Base-by-base conservation (phyloP, 1,284 basidiomycete species). In the Puccinia novopanici region DNA sequence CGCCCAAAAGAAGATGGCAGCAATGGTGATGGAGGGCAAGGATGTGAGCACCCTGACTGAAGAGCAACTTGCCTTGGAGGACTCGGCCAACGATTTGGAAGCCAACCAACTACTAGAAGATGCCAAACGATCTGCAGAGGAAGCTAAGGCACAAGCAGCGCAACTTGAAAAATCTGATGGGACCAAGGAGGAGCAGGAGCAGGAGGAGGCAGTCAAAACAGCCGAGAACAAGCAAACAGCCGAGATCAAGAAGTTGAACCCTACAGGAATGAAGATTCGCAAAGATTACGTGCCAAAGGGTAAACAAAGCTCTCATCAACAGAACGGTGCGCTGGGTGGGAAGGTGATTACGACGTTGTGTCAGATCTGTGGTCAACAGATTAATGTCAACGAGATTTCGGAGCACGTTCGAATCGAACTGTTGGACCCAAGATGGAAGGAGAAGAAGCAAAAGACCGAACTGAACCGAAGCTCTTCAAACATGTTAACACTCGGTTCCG, bases 401-500 rank as follows among this genome's bases (percentile, higher is more conserved):
- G 95, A 99, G 85, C 97, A 99, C 87, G 96, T 98, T 89, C 93
- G 97, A 84, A 98, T 99, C 86, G 97, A 99, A 86, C 88, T 98
- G 72, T 90, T 99, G 84, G 95, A 99, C 87, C 97, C 97, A 57
- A 91, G 92, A 85, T 98, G 95, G 95, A 97, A 97, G 86, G 93
- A 94, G 81, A 93, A 96, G 85, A 92, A 95, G 83, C 91, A 94
- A 84, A 89, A 87, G 24, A 88, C 94, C 84, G 95, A 98, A 85
- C 89, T 91, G 70, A 92, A 95, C 85, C 93, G 93, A 84, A 92
- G 92, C 9, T 94, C 97, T 85, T 91, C 93, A 10, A 93, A 92
- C 59, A 92, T 96, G 85, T 88, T 73, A 34, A 52, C 50, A 12
- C 70, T 82, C 83, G 87, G 94, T 83, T 93, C 95, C 34, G 93